Conservation (phyloP, 208 protist species). For the Crithidia sp. region DNA sequence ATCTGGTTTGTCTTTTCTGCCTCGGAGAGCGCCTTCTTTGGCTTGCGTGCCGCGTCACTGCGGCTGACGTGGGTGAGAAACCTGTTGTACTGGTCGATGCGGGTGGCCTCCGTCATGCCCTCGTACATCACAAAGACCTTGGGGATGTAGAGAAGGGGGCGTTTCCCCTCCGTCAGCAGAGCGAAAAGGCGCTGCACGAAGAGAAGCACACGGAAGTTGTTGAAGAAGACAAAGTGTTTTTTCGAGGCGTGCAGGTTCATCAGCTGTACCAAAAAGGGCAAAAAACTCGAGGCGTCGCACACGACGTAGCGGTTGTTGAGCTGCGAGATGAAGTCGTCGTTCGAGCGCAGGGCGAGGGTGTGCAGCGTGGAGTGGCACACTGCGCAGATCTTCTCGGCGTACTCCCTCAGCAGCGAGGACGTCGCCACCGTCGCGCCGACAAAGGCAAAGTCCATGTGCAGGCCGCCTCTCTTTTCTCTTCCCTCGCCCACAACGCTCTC, state of each 20-base stretch:
- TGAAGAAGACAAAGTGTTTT: slow-evolving; percentile 95
- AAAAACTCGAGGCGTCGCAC: slow-evolving; percentile 69
- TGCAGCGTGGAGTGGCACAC: slow-evolving; percentile 38
- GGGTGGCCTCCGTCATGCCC: slow-evolving; percentile 71
- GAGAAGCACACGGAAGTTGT: slow-evolving; percentile 65
- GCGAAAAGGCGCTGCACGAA: slow-evolving; percentile 81
- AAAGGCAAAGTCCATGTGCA: slow-evolving; percentile 76
- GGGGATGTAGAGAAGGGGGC: slow-evolving; percentile 70
- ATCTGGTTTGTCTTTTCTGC: slow-evolving; percentile 81
- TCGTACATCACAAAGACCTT: slow-evolving; percentile 88
- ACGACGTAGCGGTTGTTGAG: slow-evolving; percentile 79
- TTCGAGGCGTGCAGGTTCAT: slow-evolving; percentile 89
- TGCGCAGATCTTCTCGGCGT: slow-evolving; percentile 33
- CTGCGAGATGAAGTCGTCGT: slow-evolving; percentile 72
- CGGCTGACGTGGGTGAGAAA: slow-evolving; percentile 70
- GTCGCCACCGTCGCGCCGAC: slow-evolving; percentile 87
- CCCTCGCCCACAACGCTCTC: too few species aligned
- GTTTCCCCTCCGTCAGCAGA: slow-evolving; percentile 40
- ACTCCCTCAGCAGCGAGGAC: slow-evolving; percentile 50
- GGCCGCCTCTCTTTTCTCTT: slow-evolving; percentile 1
- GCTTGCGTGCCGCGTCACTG: slow-evolving; percentile 11
- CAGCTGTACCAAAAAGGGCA: slow-evolving; percentile 79
- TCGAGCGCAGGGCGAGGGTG: slow-evolving; percentile 42
- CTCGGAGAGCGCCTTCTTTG: slow-evolving; percentile 50
- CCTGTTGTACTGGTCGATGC: slow-evolving; percentile 85